Conservation (phyloP, 306 rosid species). For the Dalbergia cochinchinensis region DNA sequence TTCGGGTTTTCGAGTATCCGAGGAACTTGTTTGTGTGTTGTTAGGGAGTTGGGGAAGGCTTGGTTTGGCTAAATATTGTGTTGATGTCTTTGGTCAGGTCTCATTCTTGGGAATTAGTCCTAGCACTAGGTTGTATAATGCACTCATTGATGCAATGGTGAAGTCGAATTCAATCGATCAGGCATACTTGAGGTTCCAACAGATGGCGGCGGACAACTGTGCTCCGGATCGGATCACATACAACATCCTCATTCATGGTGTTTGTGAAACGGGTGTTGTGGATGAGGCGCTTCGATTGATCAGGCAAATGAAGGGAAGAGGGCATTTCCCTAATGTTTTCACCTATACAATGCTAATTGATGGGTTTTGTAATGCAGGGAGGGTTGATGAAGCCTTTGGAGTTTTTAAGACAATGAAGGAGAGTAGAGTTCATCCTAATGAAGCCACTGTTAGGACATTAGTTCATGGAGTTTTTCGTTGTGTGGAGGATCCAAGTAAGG, state of each 20-base stretch:
- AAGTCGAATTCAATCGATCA: conserved; percentile 85
- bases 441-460: conserved; percentile 78
- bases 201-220: conserved; percentile 74
- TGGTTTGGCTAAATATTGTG: conserved; percentile 78
- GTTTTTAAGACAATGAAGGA: conserved; percentile 76
- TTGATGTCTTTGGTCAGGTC: conserved; percentile 74
- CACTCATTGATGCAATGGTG: conserved; percentile 83
- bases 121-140: conserved; percentile 80
- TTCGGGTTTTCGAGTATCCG: conserved; percentile 62
- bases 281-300: conserved; percentile 88
- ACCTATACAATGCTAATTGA: conserved; percentile 80
- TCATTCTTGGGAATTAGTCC: conserved; percentile 69
- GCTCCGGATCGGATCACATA: conserved; percentile 82
- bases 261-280: conserved; percentile 75
- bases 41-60: conserved; percentile 89
- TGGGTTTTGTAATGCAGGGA: conserved; percentile 78
- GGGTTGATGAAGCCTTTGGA: conserved; percentile 77
- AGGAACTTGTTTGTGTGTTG: conserved; percentile 69
- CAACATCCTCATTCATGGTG: conserved; percentile 84
- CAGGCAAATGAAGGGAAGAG: conserved; percentile 75
- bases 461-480: conserved; percentile 82
- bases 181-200: conserved; percentile 86
- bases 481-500: conserved; percentile 62
- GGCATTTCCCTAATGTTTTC: conserved; percentile 75
- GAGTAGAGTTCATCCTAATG: conserved; percentile 67